phyloP scores from a whole-genome alignment of 2,329 filamentous ascomycete species.

The Lachnellula subtilissima region DNA sequence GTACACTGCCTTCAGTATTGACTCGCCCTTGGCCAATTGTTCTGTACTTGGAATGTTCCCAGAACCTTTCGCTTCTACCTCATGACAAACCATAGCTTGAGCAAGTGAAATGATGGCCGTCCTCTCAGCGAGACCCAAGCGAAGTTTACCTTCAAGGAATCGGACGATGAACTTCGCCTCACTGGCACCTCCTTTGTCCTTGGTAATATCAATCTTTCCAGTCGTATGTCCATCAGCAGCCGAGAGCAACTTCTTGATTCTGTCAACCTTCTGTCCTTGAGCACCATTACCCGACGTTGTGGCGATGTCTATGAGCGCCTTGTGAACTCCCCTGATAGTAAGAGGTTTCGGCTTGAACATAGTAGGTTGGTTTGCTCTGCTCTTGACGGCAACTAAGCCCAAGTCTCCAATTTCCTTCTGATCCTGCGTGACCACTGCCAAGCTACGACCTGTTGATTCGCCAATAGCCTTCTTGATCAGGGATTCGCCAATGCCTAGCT shows the following conservation, averaged over 20 bases:
- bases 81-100: conserved; percentile 82
- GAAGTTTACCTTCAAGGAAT: conserved; percentile 89
- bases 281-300: conserved; percentile 81
- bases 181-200: conserved; percentile 89
- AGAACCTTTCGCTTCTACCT: conserved; percentile 63
- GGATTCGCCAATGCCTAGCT: conserved; percentile 97
- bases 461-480: conserved; percentile 98
- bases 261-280: conserved; percentile 84
- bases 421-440: conserved; percentile 87
- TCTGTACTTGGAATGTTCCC: conserved; percentile 63
- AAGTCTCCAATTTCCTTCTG: conserved; percentile 96
- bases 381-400: conserved; percentile 91
- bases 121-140: conserved; percentile 85
- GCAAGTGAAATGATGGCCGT: conserved; percentile 86
- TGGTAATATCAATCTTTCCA: conserved; percentile 81
- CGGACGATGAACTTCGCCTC: conserved; percentile 93
- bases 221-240: conserved; percentile 71
- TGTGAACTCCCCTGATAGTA: conserved; percentile 80
- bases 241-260: conserved; percentile 95
- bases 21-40: conserved; percentile 77
- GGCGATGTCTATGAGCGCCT: conserved; percentile 83
- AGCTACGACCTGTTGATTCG: conserved; percentile 82
- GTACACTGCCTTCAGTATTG: conserved; percentile 84
- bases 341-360: conserved; percentile 97
- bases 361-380: conserved; percentile 87